Conservation (phyloP, 179 eudicot genomes). For the Silene vulgaris region DNA sequence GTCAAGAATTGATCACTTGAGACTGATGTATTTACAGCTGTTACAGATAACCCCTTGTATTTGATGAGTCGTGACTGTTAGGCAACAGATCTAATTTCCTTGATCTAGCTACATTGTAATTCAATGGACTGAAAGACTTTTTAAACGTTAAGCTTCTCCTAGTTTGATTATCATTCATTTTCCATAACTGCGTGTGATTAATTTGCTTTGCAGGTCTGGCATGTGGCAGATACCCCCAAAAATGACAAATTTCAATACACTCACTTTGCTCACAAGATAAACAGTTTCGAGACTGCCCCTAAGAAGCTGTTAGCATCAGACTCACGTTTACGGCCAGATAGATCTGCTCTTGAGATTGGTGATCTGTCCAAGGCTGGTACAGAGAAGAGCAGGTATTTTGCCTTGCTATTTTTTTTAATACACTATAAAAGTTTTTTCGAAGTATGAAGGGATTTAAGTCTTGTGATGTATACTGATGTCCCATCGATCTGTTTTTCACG, state of each 20-base stretch:
- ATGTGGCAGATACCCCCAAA: slow-evolving; percentile 65
- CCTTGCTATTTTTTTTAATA: neutral
- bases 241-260: slow-evolving; percentile 90
- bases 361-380: slow-evolving; percentile 83
- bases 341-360: slow-evolving; percentile 92
- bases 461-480: neutral
- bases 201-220: slow-evolving; percentile 68
- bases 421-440: neutral
- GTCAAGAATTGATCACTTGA: neutral
- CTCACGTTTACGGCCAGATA: slow-evolving; percentile 94
- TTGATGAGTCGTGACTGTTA: neutral
- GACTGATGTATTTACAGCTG: neutral
- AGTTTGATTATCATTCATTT: slow-evolving; percentile 6
- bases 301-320: slow-evolving; percentile 83
- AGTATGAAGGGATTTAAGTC: neutral
- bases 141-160: slow-evolving; percentile 1
- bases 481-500: neutral
- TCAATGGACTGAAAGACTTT: neutral
- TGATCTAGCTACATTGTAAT: neutral
- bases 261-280: slow-evolving; percentile 84
- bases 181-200: neutral
- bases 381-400: slow-evolving; percentile 78
- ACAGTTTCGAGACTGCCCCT: slow-evolving; percentile 96
- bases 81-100: neutral
- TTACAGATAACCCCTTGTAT: neutral